Percentiles rank a stretch among this genome's conserved stretches.
phyloP scores from a whole-genome alignment of 1,284 basidiomycete species.

The Ganoderma resinaceum region DNA sequence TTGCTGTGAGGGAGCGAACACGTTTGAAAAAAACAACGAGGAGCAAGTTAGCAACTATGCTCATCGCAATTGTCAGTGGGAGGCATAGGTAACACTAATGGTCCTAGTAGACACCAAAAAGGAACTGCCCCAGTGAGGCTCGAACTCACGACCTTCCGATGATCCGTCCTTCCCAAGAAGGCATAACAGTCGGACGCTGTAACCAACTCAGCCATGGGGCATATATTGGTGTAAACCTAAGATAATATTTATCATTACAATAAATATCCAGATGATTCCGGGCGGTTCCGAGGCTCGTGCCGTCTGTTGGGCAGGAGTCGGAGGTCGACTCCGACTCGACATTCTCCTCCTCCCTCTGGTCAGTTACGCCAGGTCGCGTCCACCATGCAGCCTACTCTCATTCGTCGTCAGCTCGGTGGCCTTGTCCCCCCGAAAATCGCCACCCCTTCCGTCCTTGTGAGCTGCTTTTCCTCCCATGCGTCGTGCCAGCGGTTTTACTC shows the following conservation, averaged over 20 bases:
- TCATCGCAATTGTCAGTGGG: too few species aligned
- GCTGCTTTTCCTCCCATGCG: slow-evolving; percentile 38
- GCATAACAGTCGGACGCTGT: slow-evolving; percentile 82
- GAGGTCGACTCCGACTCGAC: slow-evolving; percentile 8
- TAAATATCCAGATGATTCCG: background rate
- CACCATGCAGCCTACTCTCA: slow-evolving; percentile 83
- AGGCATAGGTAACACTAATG: too few species aligned
- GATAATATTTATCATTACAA: too few species aligned
- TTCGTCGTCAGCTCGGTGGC: slow-evolving; percentile 81
- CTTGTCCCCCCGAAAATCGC: slow-evolving; percentile 96
- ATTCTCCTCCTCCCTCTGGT: slow-evolving; percentile 26
- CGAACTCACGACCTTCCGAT: slow-evolving; percentile 82
- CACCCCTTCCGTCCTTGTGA: slow-evolving; percentile 85
- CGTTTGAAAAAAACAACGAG: too few species aligned
- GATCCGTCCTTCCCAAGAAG: background rate
- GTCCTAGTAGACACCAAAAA: too few species aligned
- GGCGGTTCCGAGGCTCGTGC: slow-evolving; percentile 28
- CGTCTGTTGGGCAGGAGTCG: background rate
- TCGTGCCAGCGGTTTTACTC: background rate
- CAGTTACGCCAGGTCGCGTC: slow-evolving; percentile 32
- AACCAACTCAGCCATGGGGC: slow-evolving; percentile 85
- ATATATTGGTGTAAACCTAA: too few species aligned
- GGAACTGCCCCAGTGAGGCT: slow-evolving; percentile 71
- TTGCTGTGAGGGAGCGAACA: too few species aligned
- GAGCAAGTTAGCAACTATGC: too few species aligned